These are phyloP conservation scores for Ulota crispa DNA, from an alignment of 225 moss, liverwort and hornwort species.

Conservation along the genomic window DNA sequence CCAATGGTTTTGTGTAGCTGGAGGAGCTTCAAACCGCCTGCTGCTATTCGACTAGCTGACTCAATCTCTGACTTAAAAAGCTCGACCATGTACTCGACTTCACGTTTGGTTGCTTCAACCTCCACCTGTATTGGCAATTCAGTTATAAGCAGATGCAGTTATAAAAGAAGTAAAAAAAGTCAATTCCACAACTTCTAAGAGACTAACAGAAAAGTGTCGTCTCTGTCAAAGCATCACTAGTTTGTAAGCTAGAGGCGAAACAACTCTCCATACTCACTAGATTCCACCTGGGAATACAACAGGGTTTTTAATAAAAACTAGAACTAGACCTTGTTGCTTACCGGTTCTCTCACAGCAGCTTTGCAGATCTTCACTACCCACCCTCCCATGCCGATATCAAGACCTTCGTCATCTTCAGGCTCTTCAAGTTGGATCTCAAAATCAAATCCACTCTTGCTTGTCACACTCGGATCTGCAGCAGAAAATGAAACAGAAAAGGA, in stretches of 20 bases:
- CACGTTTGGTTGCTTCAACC: conserved; percentile 81
- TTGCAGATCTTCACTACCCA: conserved; percentile 90
- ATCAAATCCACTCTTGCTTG: conserved; percentile 85
- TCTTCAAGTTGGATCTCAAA: conserved; percentile 92
- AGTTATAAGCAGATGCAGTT: neutral
- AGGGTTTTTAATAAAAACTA: neutral
- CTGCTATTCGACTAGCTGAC: conserved; percentile 90
- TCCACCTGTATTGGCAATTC: conserved; percentile 65
- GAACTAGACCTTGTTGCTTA: conserved; percentile 33
- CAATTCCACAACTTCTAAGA: neutral
- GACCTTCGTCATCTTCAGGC: conserved; percentile 53
- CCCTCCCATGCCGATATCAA: conserved; percentile 67
- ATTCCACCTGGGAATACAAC: neutral
- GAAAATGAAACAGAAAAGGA: conserved; percentile 21
- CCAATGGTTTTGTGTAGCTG: conserved; percentile 89
- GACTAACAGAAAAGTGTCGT: neutral
- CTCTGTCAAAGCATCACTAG: neutral
- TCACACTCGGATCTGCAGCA: conserved; percentile 57
- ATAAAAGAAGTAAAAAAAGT: neutral
- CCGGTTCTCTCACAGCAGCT: conserved; percentile 88
- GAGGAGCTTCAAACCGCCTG: conserved; percentile 80
- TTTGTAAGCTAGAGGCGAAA: neutral
- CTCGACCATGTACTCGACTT: conserved; percentile 86
- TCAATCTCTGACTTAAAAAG: conserved; percentile 83
- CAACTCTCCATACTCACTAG: neutral